Percentiles rank a stretch among this genome's conserved stretches.
phyloP scores from a whole-genome alignment of 2,329 filamentous ascomycete genomes.

The Penicillium freii region DNA sequence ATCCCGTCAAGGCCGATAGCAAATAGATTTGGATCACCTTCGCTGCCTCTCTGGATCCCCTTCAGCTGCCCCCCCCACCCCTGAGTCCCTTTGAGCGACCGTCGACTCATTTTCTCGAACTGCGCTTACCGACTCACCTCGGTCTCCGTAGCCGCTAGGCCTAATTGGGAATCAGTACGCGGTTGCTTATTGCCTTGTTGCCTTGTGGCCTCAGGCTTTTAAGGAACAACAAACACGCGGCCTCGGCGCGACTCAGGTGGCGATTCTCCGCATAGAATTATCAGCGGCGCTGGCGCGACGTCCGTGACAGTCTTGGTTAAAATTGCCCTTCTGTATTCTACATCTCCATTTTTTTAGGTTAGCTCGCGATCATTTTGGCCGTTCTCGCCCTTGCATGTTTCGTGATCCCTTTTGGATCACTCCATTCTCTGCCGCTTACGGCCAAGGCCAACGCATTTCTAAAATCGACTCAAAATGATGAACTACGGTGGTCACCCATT shows the following conservation, averaged over 20 bases:
- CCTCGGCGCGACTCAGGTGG: conserved; percentile 22
- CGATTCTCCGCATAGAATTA: conserved; percentile 10
- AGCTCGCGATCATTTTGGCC: background rate
- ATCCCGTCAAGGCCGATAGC: conserved; percentile 6
- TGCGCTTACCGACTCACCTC: conserved; percentile 25
- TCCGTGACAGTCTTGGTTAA: background rate
- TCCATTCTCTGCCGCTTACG: conserved; percentile 18
- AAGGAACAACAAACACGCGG: conserved; percentile 28
- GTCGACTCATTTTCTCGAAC: conserved; percentile 20
- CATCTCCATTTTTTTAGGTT: background rate
- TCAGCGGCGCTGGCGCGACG: conserved; percentile 15
- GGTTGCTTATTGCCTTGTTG: conserved; percentile 9
- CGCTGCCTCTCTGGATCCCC: conserved; percentile 8
- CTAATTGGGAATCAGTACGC: conserved; percentile 11
- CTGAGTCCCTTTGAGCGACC: conserved; percentile 22
- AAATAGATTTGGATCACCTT: conserved; percentile 5
- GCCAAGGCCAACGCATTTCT: conserved; percentile 11
- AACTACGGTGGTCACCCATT: conserved; percentile 35
- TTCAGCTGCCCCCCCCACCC: conserved; percentile 16
- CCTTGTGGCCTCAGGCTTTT: conserved; percentile 15
- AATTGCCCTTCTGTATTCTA: background rate
- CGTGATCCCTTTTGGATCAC: conserved; percentile 1
- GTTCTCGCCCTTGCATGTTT: conserved; percentile 16
- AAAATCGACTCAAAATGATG: conserved; percentile 33
- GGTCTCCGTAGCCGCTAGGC: conserved; percentile 27